Conservation (phyloP, 495 filamentous ascomycete species). For the Neurospora intermedia region DNA sequence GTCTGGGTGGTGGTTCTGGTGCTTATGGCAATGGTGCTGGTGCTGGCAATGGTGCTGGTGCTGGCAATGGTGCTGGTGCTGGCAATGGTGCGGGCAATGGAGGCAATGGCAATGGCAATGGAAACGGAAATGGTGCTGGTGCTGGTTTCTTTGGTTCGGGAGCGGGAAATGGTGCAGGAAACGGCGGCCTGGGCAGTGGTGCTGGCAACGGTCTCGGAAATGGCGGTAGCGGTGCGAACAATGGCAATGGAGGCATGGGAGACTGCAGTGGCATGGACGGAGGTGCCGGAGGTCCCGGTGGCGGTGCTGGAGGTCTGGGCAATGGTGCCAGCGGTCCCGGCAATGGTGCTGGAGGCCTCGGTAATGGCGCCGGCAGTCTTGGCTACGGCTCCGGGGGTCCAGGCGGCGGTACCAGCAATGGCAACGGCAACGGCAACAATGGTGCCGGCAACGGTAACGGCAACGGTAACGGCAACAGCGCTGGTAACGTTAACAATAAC, state of each 20-base stretch:
- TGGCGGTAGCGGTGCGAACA: not conserved
- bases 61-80: not conserved
- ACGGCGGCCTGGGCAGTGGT: not conserved
- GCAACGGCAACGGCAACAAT: not conserved
- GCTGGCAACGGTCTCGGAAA: conserved; percentile 4
- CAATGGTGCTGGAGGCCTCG: conserved; percentile 2
- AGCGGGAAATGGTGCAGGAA: not conserved
- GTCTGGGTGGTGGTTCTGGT: not conserved
- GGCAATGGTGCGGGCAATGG: not conserved
- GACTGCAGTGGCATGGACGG: not conserved
- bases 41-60: not conserved
- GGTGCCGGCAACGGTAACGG: not conserved
- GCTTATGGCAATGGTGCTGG: not conserved
- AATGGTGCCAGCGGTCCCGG: not conserved
- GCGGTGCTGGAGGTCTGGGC: not conserved
- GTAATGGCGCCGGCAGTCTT: not conserved
- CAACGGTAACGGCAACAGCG: not conserved
- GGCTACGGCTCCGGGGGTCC: not conserved
- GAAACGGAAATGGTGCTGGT: conserved; percentile 3
- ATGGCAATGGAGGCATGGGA: not conserved
- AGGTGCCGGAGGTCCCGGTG: not conserved
- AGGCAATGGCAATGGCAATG: not conserved
- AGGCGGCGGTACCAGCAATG: not conserved
- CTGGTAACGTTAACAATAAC: not conserved
- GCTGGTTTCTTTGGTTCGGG: not conserved